Evolutionary conservation across 768 basidiomycete species (phyloP).

Genomic region (Boletus rufocinnamomeus): DNA sequence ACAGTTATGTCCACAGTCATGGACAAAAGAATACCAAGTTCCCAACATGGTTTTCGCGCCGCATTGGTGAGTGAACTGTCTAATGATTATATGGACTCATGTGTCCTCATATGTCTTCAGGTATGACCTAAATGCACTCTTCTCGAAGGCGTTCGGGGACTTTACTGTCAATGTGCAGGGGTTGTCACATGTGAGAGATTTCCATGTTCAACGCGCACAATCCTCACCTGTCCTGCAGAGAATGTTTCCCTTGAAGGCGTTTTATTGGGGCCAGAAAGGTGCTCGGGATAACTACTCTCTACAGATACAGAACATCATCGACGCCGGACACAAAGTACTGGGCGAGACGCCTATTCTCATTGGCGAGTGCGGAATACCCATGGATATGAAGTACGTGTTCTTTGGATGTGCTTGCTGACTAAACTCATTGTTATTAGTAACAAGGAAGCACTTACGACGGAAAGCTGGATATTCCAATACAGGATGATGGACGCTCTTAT

Average conservation of each 20-base stretch:
- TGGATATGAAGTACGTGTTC: conserved; percentile 88
- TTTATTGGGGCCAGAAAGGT: conserved; percentile 87
- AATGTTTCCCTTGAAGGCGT: conserved; percentile 74
- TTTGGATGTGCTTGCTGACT: not conserved
- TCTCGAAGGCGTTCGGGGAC: conserved; percentile 78
- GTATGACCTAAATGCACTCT: conserved; percentile 92
- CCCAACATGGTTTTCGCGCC: conserved; percentile 70
- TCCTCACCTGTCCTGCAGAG: conserved; percentile 52
- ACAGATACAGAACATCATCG: conserved; percentile 80
- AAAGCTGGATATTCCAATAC: conserved; percentile 79
- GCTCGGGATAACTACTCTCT: conserved; percentile 79
- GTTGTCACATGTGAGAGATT: conserved; percentile 66
- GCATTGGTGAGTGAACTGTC: conserved; percentile 56
- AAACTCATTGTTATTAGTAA: conserved; percentile 43
- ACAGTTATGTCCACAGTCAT: conserved; percentile 79
- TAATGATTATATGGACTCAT: not conserved
- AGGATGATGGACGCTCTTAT: conserved; percentile 96
- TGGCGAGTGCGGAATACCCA: conserved; percentile 93
- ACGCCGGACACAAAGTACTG: conserved; percentile 64
- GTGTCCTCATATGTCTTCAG: conserved; percentile 37
- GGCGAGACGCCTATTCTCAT: conserved; percentile 85
- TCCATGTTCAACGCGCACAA: not conserved
- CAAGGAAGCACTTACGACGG: conserved; percentile 67
- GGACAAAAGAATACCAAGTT: conserved; percentile 66
- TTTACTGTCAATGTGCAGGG: conserved; percentile 95